Conservation (phyloP, 306 rosid genomes). For the Castanea sativa region DNA sequence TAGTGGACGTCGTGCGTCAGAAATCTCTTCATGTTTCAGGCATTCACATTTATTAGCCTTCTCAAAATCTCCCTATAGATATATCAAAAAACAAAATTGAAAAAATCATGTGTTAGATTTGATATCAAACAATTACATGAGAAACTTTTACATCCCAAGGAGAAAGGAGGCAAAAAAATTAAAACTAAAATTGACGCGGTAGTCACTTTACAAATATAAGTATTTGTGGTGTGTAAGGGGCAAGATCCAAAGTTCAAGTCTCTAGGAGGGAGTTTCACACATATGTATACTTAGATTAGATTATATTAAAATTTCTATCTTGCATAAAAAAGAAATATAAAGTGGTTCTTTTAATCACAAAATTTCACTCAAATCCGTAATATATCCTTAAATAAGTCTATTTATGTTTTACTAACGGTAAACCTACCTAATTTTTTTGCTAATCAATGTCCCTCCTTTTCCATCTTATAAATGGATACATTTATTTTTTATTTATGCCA, state of each 20-base stretch:
- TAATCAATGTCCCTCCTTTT: too few relatives aligned
- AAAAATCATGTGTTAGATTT: background rate
- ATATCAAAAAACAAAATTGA: background rate
- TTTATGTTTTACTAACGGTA: too few relatives aligned
- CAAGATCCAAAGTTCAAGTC: too few relatives aligned
- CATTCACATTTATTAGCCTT: slow-evolving; percentile 23
- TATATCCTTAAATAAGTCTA: too few relatives aligned
- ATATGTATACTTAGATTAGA: too few relatives aligned
- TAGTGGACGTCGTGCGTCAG: slow-evolving; percentile 60
- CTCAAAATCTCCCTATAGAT: slow-evolving; percentile 38
- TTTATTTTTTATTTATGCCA: too few relatives aligned
- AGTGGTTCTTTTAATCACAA: too few relatives aligned
- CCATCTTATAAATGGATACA: too few relatives aligned
- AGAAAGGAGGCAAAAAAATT: background rate
- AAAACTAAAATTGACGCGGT: background rate
- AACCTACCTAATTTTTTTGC: too few relatives aligned
- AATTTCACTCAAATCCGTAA: too few relatives aligned
- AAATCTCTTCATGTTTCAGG: slow-evolving; percentile 34
- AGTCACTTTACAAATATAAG: accelerated
- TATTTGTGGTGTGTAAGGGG: background rate
- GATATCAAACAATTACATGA: background rate
- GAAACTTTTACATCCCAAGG: background rate
- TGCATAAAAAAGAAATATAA: too few relatives aligned
- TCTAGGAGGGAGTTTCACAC: accelerated
- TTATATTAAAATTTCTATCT: too few relatives aligned